Conservation (phyloP, 1,284 basidiomycete species). For the Tilletia horrida region DNA sequence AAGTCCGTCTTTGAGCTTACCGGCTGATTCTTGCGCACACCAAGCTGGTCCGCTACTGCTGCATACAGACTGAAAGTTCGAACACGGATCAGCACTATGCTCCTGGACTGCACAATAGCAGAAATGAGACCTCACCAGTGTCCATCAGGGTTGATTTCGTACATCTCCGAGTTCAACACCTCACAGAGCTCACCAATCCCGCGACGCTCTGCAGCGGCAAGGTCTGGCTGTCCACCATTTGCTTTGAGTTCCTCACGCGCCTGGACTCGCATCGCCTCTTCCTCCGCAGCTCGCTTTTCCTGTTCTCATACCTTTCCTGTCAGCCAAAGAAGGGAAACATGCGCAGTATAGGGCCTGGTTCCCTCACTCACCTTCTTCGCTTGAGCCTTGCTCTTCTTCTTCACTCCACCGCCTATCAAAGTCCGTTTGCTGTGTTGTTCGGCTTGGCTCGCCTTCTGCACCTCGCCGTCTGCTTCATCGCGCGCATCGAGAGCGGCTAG, state of each 20-base stretch:
- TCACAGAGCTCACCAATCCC: constrained; percentile 39
- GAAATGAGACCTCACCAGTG: constrained; percentile 63
- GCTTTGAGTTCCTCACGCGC: constrained; percentile 39
- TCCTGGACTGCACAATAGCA: neutral
- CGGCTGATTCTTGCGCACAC: constrained; percentile 22
- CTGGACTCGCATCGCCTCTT: constrained; percentile 33
- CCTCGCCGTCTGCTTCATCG: constrained; percentile 29
- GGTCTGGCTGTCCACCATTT: constrained; percentile 34
- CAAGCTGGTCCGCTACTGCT: constrained; percentile 76
- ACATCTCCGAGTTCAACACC: constrained; percentile 33
- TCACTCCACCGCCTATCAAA: constrained; percentile 15
- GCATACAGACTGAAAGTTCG: constrained; percentile 66
- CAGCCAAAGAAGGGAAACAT: neutral
- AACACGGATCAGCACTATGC: neutral
- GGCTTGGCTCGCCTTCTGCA: constrained; percentile 10
- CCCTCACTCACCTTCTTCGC: constrained; percentile 28
- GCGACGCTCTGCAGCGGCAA: constrained; percentile 36
- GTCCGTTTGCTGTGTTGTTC: neutral
- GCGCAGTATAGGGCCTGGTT: neutral
- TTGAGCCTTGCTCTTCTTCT: constrained; percentile 35
- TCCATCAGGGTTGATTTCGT: constrained; percentile 83
- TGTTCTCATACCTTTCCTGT: neutral
- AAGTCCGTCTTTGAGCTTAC: neutral
- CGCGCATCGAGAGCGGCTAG: constrained; percentile 40
- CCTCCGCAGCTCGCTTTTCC: constrained; percentile 43